phyloP scores from a whole-genome alignment of 495 filamentous ascomycete genomes.

The Hypomontagnella monticulosa region DNA sequence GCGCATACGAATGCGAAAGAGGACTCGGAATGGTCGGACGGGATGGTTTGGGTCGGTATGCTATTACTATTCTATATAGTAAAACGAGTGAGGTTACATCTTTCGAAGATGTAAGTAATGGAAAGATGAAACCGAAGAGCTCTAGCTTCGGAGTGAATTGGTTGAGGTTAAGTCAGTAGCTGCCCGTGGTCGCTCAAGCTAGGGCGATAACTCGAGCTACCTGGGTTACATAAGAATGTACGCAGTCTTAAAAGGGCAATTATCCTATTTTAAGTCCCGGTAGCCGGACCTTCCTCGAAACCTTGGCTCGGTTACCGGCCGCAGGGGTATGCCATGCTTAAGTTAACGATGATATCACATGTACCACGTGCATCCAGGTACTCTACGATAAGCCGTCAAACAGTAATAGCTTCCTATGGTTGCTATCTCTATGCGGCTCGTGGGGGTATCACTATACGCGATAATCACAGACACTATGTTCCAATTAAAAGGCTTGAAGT shows the following conservation, averaged over 20 bases:
- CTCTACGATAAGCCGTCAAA: background rate
- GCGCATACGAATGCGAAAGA: background rate
- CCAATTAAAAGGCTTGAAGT: background rate
- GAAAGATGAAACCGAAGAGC: slow-evolving; percentile 2
- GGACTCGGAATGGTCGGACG: slow-evolving; percentile 17
- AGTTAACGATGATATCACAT: slow-evolving; percentile 28
- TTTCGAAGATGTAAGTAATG: slow-evolving; percentile 10
- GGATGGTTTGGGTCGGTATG: slow-evolving; percentile 15
- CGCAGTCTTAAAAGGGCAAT: slow-evolving; percentile 11
- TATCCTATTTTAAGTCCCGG: slow-evolving; percentile 18
- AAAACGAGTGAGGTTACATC: slow-evolving; percentile 29
- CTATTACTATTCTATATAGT: slow-evolving; percentile 4
- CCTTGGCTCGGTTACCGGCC: slow-evolving; percentile 27
- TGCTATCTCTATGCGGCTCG: too few relatives aligned
- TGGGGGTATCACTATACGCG: too few relatives aligned
- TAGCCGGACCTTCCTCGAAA: slow-evolving; percentile 26
- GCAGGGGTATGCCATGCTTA: slow-evolving; percentile 22
- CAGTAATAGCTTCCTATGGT: background rate
- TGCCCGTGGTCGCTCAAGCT: too few relatives aligned
- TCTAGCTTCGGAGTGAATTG: slow-evolving; percentile 13
- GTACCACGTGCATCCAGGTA: too few relatives aligned
- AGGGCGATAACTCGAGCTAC: too few relatives aligned
- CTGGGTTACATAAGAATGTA: slow-evolving; percentile 7
- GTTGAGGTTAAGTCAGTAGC: slow-evolving; percentile 10
- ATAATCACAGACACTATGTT: too few relatives aligned